These are phyloP conservation scores for Zea mays DNA, from an alignment of 176 grass and related monocot species.

Conservation along the genomic window DNA sequence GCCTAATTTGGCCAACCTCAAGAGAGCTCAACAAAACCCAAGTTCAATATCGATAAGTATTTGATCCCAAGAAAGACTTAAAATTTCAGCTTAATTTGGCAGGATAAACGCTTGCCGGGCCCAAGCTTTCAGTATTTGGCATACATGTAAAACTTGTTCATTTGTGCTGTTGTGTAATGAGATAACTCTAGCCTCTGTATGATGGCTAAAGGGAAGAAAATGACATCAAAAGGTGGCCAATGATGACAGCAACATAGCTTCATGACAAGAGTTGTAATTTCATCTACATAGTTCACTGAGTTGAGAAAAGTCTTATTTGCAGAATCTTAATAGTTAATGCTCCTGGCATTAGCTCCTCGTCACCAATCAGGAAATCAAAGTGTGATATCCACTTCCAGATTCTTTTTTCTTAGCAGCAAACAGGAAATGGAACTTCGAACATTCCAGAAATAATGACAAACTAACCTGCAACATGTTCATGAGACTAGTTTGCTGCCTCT, in stretches of 20 bases:
- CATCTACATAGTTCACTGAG: not conserved
- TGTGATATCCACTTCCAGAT: not conserved
- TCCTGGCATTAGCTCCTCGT: not conserved
- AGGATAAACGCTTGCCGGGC: not conserved
- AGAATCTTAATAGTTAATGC: not conserved
- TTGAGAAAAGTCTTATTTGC: conserved; percentile 17
- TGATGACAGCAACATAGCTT: not conserved
- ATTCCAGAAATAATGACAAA: conserved; percentile 25
- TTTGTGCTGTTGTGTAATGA: not conserved
- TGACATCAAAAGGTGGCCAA: conserved; percentile 9
- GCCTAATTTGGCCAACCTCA: not conserved
- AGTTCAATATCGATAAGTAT: not conserved
- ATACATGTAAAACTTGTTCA: not conserved
- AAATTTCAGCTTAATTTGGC: not conserved
- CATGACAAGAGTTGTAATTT: not conserved
- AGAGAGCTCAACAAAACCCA: not conserved
- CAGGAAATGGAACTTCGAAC: conserved; percentile 14
- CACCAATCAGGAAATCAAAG: not conserved
- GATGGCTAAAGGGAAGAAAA: not conserved
- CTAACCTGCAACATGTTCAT: conserved; percentile 98
- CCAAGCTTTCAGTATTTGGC: not conserved
- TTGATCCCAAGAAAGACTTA: not conserved
- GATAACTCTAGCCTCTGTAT: not conserved
- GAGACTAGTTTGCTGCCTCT: conserved; percentile 91
- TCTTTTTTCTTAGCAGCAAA: conserved; percentile 1